Evolutionary conservation across 257 asterid genomes (phyloP), one percentile per base, ranked within the genome.

Genomic region (Rehmannia glutinosa): DNA sequence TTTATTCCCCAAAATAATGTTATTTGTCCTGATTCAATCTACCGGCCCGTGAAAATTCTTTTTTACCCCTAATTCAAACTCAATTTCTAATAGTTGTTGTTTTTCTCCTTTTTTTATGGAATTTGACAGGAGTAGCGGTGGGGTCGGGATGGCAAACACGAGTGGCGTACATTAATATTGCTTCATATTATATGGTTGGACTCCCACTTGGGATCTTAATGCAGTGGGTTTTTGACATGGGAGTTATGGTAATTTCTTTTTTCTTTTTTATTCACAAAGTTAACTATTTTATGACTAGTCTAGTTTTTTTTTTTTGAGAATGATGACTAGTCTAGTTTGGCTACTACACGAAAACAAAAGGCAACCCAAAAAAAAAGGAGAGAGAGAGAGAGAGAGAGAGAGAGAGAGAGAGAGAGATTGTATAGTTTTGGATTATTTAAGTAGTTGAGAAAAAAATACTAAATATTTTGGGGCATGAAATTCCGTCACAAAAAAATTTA

Each of bases 141-240:
- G 89, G 88, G 4, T 80, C 86, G 3, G 88, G 88, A 6, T 83
- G 88, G 88, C 88, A 83, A 27, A 16, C 78, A 2, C 68, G 53
- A 20, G 86, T 83, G 19, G 89, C 89, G 2, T 83, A 73, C 36
- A 80, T 83, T 16, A 83, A 83, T 42, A 13, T 83, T 0, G 79
- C 72, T 3, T 80, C 81, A 59, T 83, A 83, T 30, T 83, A 83
- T 69, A 16, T 83, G 52, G 38, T 81, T 7, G 89, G 89, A 0
- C 20, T 81, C 39, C 89, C 89, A 4, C 73, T 80, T 10, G 89
- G 89, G 20, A 28, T 70, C 12, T 20, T 73, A n/a, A 66, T 83
- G 79, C 84, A 78, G 36, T 71, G 78, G 82, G 79, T 75, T 61
- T 72, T 83, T 19, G 64, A 78, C 55, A 57, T 45, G 78, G 84